phyloP scores from a whole-genome alignment of 495 filamentous ascomycete genomes.

The Aspergillus indologenus region DNA sequence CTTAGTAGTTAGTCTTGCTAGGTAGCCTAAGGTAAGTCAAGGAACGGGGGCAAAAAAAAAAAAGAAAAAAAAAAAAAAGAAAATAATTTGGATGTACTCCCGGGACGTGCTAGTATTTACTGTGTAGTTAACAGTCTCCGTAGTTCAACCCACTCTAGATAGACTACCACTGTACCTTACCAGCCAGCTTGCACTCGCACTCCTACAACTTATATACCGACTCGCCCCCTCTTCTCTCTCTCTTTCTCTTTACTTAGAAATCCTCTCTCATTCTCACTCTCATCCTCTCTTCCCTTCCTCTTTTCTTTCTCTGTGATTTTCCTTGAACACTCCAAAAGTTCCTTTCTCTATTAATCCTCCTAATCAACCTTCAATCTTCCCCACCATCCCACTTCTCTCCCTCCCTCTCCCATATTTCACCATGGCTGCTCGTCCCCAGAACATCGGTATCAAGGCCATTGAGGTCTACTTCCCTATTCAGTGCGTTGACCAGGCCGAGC shows the following conservation, averaged over 20 bases:
- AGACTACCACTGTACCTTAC: no score
- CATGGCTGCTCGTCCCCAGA: constrained; percentile 88
- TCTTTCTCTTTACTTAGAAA: background rate
- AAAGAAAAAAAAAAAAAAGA: no score
- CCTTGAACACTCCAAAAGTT: background rate
- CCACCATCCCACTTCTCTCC: constrained; percentile 8
- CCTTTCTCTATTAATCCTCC: constrained; percentile 10
- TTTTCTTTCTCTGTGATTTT: constrained; percentile 2
- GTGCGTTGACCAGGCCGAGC: constrained; percentile 94
- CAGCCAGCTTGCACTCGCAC: background rate
- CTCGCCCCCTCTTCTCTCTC: background rate
- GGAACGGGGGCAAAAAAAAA: background rate
- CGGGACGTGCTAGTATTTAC: no score
- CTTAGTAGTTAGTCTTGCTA: background rate
- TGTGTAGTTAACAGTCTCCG: no score
- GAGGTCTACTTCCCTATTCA: constrained; percentile 98
- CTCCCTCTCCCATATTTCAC: constrained; percentile 31
- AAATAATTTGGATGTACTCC: no score
- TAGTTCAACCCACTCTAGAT: no score
- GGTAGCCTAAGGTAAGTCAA: no score
- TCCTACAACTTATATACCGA: constrained; percentile 10
- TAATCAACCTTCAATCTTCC: constrained; percentile 3
- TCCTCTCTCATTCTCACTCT: constrained; percentile 5
- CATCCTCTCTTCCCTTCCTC: constrained; percentile 7
- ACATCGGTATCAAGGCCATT: constrained; percentile 99